These are phyloP conservation scores for Oryza longistaminata DNA, from an alignment of 176 grass and related monocot genomes.

Conservation along the genomic window DNA sequence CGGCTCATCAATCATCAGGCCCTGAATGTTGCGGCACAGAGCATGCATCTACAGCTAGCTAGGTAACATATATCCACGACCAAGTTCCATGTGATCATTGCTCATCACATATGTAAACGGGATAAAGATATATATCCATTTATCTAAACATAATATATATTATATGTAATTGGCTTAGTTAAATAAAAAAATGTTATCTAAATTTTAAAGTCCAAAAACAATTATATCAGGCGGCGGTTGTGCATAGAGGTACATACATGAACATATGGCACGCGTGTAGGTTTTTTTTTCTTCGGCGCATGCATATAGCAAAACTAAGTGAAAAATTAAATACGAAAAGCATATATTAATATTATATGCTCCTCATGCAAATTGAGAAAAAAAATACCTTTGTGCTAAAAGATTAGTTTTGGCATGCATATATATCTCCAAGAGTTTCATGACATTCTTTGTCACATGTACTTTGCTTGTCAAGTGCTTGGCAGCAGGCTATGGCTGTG, in stretches of 20 bases:
- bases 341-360: background rate
- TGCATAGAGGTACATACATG: too few species aligned
- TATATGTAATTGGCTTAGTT: too few species aligned
- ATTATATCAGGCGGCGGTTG: too few species aligned
- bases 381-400: background rate
- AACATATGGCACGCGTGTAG: too few species aligned
- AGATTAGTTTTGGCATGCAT: background rate
- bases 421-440: background rate
- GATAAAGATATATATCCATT: too few species aligned
- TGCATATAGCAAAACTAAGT: too few species aligned
- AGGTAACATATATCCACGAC: background rate
- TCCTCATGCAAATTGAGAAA: background rate
- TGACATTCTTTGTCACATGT: conserved; percentile 45
- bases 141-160: too few species aligned
- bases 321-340: background rate
- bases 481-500: background rate
- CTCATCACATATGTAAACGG: background rate
- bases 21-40: background rate
- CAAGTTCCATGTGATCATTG: background rate
- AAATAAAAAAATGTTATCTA: too few species aligned
- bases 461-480: background rate
- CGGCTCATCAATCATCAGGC: background rate
- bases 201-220: too few species aligned
- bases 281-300: too few species aligned
- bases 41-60: background rate